Evolutionary conservation across 75 land plant genomes (phyloP).

Genomic region (Gnetum montanum): DNA sequence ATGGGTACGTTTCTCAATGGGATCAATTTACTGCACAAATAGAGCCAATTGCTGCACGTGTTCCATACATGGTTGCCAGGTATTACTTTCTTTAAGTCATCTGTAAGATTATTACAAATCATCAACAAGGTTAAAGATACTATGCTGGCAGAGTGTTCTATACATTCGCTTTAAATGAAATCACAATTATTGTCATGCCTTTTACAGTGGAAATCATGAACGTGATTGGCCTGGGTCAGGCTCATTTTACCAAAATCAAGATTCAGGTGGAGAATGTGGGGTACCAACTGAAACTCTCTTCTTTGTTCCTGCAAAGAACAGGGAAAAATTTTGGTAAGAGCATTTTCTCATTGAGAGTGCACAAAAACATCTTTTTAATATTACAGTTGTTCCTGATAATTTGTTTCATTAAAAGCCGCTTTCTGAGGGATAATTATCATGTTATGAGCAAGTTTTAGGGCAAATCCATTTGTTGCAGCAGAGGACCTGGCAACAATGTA

Average conservation of each 20-base stretch:
- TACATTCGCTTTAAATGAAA: background rate
- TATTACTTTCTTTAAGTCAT: too few species aligned
- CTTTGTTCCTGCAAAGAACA: constrained; percentile 71
- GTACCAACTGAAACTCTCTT: constrained; percentile 68
- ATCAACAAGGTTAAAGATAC: background rate
- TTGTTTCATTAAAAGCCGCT: too few species aligned
- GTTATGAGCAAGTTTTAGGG: too few species aligned
- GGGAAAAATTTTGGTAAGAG: constrained; percentile 69
- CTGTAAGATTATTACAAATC: background rate
- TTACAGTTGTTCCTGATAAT: too few species aligned
- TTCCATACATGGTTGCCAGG: constrained; percentile 97
- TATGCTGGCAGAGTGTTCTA: background rate
- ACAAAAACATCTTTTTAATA: too few species aligned
- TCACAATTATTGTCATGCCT: too few species aligned
- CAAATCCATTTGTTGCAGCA: too few species aligned
- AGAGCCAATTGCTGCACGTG: constrained; percentile 64
- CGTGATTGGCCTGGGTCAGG: constrained; percentile 76
- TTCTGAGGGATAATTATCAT: too few species aligned
- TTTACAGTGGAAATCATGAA: constrained; percentile 89
- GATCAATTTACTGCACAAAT: constrained; percentile 93
- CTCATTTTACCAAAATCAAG: constrained; percentile 52
- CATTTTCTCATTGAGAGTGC: background rate
- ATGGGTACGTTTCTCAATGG: constrained; percentile 91
- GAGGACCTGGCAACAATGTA: too few species aligned
- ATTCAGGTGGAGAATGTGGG: constrained; percentile 94